A percentile compares a stretch with the other conserved stretches of the same genome.
Evolutionary conservation across 495 filamentous ascomycete species (phyloP).

Genomic region (Lasiosphaeria hispida): DNA sequence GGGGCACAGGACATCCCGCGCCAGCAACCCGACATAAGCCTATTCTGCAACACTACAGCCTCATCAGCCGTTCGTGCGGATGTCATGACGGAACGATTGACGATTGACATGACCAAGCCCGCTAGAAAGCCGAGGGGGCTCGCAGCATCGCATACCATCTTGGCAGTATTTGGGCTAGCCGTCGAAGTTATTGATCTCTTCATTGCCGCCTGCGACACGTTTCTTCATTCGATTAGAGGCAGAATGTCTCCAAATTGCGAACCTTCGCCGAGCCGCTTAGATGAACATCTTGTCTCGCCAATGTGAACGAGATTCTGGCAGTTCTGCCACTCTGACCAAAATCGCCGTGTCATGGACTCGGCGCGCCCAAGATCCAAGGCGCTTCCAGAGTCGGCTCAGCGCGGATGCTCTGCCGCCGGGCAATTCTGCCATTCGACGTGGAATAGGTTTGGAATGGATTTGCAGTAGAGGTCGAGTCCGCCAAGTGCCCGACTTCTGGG

Average conservation of each 20-base stretch:
- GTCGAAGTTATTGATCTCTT: constrained; percentile 13
- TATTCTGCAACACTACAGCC: constrained; percentile 25
- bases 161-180: constrained; percentile 19
- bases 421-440: constrained; percentile 1
- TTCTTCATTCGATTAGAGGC: constrained; percentile 21
- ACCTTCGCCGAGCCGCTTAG: constrained; percentile 23
- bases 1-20: constrained; percentile 25
- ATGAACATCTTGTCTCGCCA: neutral
- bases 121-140: constrained; percentile 12
- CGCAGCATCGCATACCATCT: constrained; percentile 4
- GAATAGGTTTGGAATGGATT: constrained; percentile 15
- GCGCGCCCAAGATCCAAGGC: neutral
- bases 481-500: constrained; percentile 19
- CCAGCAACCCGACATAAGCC: constrained; percentile 19
- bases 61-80: constrained; percentile 23
- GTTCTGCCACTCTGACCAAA: constrained; percentile 24
- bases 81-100: constrained; percentile 23
- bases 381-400: constrained; percentile 1
- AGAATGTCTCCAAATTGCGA: constrained; percentile 27
- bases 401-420: neutral
- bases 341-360: constrained; percentile 18
- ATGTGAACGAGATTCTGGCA: constrained; percentile 9
- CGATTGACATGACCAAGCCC: constrained; percentile 21
- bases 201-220: constrained; percentile 12
- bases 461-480: constrained; percentile 7